Percentiles rank a stretch among this genome's conserved stretches.
phyloP scores from a whole-genome alignment of 192 early-diverging fungal species.

The Coemansia sp. region DNA sequence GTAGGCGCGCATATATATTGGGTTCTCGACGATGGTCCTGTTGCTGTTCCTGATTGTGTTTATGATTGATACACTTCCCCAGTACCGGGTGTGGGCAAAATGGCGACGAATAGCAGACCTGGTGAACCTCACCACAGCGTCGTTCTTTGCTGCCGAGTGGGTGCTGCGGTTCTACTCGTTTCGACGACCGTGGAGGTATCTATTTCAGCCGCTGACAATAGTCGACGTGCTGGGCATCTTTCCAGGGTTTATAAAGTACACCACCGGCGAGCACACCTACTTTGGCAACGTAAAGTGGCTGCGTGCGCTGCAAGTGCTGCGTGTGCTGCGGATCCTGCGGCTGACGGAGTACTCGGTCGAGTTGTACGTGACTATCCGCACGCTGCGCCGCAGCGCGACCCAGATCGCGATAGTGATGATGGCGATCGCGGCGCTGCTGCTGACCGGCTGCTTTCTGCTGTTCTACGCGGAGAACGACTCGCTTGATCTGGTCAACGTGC shows the following conservation, averaged over 20 bases:
- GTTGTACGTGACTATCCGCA: slow-evolving; percentile 46
- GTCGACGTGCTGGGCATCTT: slow-evolving; percentile 39
- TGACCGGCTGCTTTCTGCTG: slow-evolving; percentile 39
- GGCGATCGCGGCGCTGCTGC: slow-evolving; percentile 28
- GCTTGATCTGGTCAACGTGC: slow-evolving; percentile 18
- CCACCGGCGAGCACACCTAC: neutral
- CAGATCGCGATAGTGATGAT: slow-evolving; percentile 48
- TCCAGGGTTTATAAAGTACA: slow-evolving; percentile 31
- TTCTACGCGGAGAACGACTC: slow-evolving; percentile 49
- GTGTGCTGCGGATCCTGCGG: slow-evolving; percentile 40
- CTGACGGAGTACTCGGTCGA: slow-evolving; percentile 46
- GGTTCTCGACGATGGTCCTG: slow-evolving; percentile 34
- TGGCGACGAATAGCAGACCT: slow-evolving; percentile 32
- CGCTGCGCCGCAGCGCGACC: slow-evolving; percentile 32
- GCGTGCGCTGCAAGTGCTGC: slow-evolving; percentile 41
- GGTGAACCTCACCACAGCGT: slow-evolving; percentile 34
- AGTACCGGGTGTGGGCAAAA: slow-evolving; percentile 31
- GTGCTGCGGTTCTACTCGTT: slow-evolving; percentile 41
- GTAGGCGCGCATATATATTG: slow-evolving; percentile 44
- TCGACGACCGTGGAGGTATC: slow-evolving; percentile 9
- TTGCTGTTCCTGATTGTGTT: slow-evolving; percentile 52
- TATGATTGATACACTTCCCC: slow-evolving; percentile 50
- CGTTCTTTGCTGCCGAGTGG: slow-evolving; percentile 46
- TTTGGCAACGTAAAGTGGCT: slow-evolving; percentile 43
- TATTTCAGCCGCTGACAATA: slow-evolving; percentile 37